Evolutionary conservation across 1,284 basidiomycete species (phyloP), one percentile per base, ranked within the genome.

Genomic region (Cryptococcus neoformans): DNA sequence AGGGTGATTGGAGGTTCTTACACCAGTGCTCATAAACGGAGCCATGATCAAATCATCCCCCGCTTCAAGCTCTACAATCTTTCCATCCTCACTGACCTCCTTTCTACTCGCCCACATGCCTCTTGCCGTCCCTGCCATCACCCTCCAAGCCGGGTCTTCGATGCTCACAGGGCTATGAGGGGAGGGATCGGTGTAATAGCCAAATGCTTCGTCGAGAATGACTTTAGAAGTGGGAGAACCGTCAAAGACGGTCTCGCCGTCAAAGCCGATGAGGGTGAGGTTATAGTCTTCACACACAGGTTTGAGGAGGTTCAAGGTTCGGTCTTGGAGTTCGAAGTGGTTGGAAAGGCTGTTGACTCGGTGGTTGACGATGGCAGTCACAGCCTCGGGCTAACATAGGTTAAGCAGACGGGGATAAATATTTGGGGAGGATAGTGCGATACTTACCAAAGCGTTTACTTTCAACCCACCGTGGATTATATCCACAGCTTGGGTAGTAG

Each of bases 391-490:
- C 53, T 64, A 40, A 35, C 42, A n/a, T 42, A 8, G n/a, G 38
- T 7, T 10, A 16, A 40, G 36, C 49, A n/a, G 47, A 37, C 41
- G 37, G 14, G 51, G 41, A 2, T 17, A 9, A 11, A 44, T 39
- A 35, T 16, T 41, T 8, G n/a, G 35, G 12, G 6, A 16, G 44
- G 14, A 36, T 14, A 6, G 28, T n/a, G 5, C 8, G 14, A n/a
- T 65, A 17, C 62, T 61, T 21, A 73, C 73, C 28, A 79, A 62
- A 16, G 78, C 78, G 55, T 79, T 79, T 51, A 75, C 66, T 67
- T 79, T 78, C 52, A 78, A 69, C 28, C 78, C 76, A 40, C 75
- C 78, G 17, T 60, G 54, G 64, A 76, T 74, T 21, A 77, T 64
- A 56, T 77, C 75, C 36, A 74, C 65, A 7, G 74, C 75, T 53